Percentiles rank a stretch among this genome's conserved stretches.
Evolutionary conservation across 2,329 filamentous ascomycete genomes (phyloP).

Genomic region (Dactylellina parvicollis): DNA sequence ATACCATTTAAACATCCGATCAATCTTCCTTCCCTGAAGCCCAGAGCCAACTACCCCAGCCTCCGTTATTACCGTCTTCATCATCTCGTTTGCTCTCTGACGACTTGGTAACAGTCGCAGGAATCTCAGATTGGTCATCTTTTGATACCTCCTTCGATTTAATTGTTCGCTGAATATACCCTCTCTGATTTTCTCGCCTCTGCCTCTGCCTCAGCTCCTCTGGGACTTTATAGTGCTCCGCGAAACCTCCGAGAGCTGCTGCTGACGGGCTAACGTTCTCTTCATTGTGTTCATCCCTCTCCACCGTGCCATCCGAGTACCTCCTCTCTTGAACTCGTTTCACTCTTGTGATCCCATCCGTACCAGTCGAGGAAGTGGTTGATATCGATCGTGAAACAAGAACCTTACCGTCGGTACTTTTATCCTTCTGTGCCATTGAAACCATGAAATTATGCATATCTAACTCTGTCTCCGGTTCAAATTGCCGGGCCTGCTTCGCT

Average conservation of each 20-base stretch:
- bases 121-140: background rate
- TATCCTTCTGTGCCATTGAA: background rate
- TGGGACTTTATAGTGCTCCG: background rate
- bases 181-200: background rate
- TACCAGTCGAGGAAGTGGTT: conserved; percentile 16
- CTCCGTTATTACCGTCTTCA: conserved; percentile 20
- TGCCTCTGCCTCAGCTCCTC: conserved; percentile 2
- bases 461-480: conserved; percentile 29
- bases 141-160: conserved; percentile 1
- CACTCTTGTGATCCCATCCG: conserved; percentile 23
- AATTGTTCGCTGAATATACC: conserved; percentile 5
- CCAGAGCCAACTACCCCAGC: conserved; percentile 47
- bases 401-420: background rate
- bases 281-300: conserved; percentile 37
- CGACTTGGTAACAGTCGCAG: background rate
- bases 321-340: conserved; percentile 37
- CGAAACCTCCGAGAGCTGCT: background rate
- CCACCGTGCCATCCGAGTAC: conserved; percentile 42
- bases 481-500: background rate
- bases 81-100: conserved; percentile 7
- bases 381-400: conserved; percentile 26
- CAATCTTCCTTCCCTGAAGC: conserved; percentile 44
- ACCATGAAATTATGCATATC: conserved; percentile 40
- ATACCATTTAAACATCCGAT: no score
- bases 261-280: background rate